Evolutionary conservation across 2,329 filamentous ascomycete genomes (phyloP), one percentile per base, ranked within the genome.

Genomic region (Fusarium coffeatum): DNA sequence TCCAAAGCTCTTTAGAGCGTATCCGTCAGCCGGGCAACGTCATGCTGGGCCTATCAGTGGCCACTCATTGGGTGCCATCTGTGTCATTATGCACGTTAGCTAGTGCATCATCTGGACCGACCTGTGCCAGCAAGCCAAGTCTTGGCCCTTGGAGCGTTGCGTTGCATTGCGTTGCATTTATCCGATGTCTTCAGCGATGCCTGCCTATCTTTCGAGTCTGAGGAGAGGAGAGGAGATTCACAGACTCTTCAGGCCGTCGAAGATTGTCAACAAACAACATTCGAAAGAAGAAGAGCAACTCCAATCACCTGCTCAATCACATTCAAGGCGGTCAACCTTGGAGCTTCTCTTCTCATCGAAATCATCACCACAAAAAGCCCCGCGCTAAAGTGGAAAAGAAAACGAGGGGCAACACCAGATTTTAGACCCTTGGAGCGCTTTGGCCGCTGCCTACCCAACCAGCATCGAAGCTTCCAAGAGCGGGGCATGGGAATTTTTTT

Each of bases 401-500:
- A 72, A 69, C 66, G 68, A 72, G 65, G 69, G 69, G 65, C 69
- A 66, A 45, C 55, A 56, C 12, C 49, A 68, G 51, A 68, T 66
- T 66, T 62, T 69, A 47, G 63, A 27, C 28, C 66, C 66, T 62
- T 69, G 47, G 63, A 27, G 32, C 48, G 46, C 40, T 46, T 42
- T 18, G 25, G 20, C 27, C 42, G 25, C 43, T 47, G 57, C 27
- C 23, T 45, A 41, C 61, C 61, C 61, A 64, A 64, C 61, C 61
- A 64, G 51, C 37, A 28, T 58, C 28, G 48, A 55, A 57, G 51
- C 20, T 49, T 37, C 32, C 27, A 64, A 59, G 32, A 73, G 71
- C 71, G 71, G 71, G 71, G 71, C 71, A 63, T 66, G 46, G 63
- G 40, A 58, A 63, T 57, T 69, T 71, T 60, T 69, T 69, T 68